phyloP scores from a whole-genome alignment of 2,329 filamentous ascomycete genomes.

The Aureobasidium leucospermi region DNA sequence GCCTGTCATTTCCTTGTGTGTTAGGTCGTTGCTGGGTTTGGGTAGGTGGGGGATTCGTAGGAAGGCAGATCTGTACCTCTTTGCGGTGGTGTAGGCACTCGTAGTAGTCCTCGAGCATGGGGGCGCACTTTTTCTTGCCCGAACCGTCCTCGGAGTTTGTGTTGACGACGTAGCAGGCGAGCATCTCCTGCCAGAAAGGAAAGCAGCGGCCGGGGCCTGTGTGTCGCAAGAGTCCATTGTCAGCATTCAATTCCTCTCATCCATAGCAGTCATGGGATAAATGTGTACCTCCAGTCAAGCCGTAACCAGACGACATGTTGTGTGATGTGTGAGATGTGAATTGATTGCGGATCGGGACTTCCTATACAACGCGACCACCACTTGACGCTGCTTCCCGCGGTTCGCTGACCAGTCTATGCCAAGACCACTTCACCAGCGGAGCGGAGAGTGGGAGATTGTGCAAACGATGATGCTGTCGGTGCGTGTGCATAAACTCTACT shows the following conservation, averaged over 20 bases:
- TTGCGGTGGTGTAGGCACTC: constrained; percentile 99
- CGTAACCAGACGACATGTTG: constrained; percentile 74
- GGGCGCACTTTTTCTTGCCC: constrained; percentile 80
- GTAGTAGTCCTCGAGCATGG: constrained; percentile 90
- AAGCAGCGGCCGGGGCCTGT: constrained; percentile 76
- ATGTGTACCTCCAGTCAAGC: constrained; percentile 67
- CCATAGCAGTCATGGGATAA: not conserved
- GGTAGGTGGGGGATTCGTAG: not conserved
- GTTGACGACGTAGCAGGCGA: constrained; percentile 97
- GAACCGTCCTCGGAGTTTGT: constrained; percentile 68
- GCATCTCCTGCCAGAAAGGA: constrained; percentile 98
- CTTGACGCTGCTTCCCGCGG: not conserved
- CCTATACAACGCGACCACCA: not conserved
- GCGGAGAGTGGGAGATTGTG: not conserved
- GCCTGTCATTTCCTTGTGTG: constrained; percentile 46
- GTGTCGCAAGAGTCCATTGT: constrained; percentile 13
- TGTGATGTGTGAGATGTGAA: constrained; percentile 18
- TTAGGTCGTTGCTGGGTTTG: not conserved
- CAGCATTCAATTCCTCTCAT: not conserved
- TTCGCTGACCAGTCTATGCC: not conserved
- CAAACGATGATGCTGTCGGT: too few relatives aligned
- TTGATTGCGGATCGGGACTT: not conserved
- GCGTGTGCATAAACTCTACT: too few relatives aligned
- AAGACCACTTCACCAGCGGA: not conserved
- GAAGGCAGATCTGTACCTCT: constrained; percentile 59